Percentiles rank a stretch among this genome's conserved stretches.
These are phyloP conservation scores for Podila epicladia DNA, from an alignment of 192 early-diverging fungal genomes.

Conservation along the genomic window DNA sequence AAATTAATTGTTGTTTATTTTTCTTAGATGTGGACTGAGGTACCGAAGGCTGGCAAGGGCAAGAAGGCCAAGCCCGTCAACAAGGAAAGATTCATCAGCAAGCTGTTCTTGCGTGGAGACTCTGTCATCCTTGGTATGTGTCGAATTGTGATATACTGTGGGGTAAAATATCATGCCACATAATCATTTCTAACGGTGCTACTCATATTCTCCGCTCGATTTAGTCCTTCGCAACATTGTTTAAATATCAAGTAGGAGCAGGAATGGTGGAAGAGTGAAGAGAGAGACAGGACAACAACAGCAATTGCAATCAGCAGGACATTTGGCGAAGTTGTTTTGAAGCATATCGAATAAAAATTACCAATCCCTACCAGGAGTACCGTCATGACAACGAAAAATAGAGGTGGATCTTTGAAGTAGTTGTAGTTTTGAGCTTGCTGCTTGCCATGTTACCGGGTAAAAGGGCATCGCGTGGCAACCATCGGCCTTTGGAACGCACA, in stretches of 20 bases:
- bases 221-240: conserved; percentile 46
- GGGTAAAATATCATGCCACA: no score
- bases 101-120: conserved; percentile 98
- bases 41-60: conserved; percentile 91
- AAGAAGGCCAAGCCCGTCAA: conserved; percentile 97
- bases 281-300: neutral
- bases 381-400: no score
- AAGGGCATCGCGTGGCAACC: no score
- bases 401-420: no score
- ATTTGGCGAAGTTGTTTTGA: neutral
- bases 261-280: neutral
- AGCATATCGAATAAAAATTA: neutral
- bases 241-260: conserved; percentile 3
- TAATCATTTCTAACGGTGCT: no score
- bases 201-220: no score
- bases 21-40: conserved; percentile 94
- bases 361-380: neutral
- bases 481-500: no score
- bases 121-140: conserved; percentile 85
- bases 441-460: no score
- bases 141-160: no score
- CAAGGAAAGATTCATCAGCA: conserved; percentile 98
- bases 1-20: conserved; percentile 5
- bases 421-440: no score
- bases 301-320: neutral